These are phyloP conservation scores for Epichloe uncinata DNA, from an alignment of 2,329 filamentous ascomycete species.

Conservation along the genomic window DNA sequence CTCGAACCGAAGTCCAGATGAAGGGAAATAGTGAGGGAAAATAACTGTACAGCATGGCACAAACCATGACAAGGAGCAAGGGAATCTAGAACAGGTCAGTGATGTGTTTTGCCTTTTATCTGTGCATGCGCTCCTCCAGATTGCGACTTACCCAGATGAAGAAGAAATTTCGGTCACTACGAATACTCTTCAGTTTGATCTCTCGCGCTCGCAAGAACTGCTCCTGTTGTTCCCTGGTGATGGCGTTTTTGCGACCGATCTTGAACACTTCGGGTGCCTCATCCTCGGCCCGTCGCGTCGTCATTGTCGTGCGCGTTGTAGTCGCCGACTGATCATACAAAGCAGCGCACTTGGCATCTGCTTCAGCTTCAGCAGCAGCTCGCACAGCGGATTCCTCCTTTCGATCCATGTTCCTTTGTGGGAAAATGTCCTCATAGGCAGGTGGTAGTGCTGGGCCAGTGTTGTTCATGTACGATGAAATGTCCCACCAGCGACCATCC, in stretches of 20 bases:
- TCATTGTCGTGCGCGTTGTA: conserved; percentile 16
- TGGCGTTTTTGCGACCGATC: conserved; percentile 49
- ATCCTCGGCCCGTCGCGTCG: conserved; percentile 24
- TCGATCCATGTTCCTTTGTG: conserved; percentile 36
- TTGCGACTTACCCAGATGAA: conserved; percentile 48
- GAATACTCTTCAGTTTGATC: conserved; percentile 48
- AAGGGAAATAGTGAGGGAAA: conserved; percentile 32
- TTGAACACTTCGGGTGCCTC: conserved; percentile 35
- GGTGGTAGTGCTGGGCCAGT: conserved; percentile 44
- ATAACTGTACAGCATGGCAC: conserved; percentile 36
- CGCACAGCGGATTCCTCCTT: conserved; percentile 46
- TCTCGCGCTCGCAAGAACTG: conserved; percentile 47
- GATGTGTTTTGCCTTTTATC: not conserved
- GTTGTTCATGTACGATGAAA: conserved; percentile 40
- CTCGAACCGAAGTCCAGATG: conserved; percentile 20
- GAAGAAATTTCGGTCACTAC: conserved; percentile 52
- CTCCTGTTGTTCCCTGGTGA: conserved; percentile 53
- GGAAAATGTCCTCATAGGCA: conserved; percentile 69
- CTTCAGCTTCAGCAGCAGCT: conserved; percentile 44
- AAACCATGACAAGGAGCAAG: conserved; percentile 33
- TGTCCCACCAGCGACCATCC: conserved; percentile 54
- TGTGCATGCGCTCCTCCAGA: not conserved
- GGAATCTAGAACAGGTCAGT: conserved; percentile 26
- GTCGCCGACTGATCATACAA: conserved; percentile 33
- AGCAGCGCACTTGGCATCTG: conserved; percentile 42